Percentiles rank a stretch among this genome's conserved stretches.
phyloP scores from a whole-genome alignment of 2,329 filamentous ascomycete genomes.

The Leptosphaerulina australis region DNA sequence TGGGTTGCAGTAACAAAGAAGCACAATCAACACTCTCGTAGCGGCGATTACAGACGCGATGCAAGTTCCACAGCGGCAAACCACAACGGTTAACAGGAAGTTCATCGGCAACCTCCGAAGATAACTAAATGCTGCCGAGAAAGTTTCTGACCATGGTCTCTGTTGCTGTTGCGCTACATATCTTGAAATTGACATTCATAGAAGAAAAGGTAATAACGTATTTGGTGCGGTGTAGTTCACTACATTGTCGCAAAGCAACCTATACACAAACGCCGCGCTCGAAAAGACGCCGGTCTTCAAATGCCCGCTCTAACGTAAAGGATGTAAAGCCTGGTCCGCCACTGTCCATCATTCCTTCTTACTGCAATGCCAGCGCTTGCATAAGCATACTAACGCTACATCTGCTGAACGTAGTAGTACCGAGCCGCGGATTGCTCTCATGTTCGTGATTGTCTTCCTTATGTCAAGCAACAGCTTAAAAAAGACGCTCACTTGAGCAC shows the following conservation, averaged over 20 bases:
- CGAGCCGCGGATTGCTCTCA: background rate
- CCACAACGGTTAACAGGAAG: no score
- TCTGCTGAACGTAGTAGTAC: background rate
- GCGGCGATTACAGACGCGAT: background rate
- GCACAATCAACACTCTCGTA: background rate
- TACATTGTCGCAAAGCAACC: constrained; percentile 16
- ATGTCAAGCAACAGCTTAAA: background rate
- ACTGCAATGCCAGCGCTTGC: background rate
- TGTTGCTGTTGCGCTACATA: background rate
- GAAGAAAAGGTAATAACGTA: no score
- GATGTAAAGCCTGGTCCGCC: constrained; percentile 6
- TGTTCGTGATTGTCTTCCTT: background rate
- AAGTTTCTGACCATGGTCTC: background rate
- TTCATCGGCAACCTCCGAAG: background rate
- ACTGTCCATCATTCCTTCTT: background rate
- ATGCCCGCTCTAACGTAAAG: constrained; percentile 30
- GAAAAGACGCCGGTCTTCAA: constrained; percentile 31
- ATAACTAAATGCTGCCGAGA: background rate
- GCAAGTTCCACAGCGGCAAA: background rate
- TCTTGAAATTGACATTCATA: no score
- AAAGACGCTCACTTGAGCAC: constrained; percentile 70
- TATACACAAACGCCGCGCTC: constrained; percentile 40
- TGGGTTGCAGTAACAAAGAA: background rate
- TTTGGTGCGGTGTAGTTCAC: background rate
- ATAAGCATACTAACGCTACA: background rate